Base-by-base conservation (phyloP, 1,284 basidiomycete species). In the Rhizopogon hawkerae region DNA sequence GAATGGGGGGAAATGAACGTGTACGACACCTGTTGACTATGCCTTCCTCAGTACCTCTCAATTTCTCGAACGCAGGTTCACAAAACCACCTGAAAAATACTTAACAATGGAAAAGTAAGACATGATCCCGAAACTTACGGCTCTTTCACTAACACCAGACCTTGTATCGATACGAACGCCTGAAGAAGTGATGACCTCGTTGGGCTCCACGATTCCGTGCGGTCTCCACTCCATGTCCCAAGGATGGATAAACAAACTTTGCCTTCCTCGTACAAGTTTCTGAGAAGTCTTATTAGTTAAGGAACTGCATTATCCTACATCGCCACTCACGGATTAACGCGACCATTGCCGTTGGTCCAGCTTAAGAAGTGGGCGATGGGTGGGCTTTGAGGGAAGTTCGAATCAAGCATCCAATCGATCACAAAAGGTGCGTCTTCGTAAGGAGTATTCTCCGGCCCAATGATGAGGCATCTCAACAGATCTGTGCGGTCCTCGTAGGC, bases 401-500 rank as follows among this genome's bases (percentile, higher is more conserved):
- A 85, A 60, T 90, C 85, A 24, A 95, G 75, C 76, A 86, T 85
- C 79, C 94, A 92, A 68, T 97, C 93, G 52, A 96, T 93, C 26
- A 96, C 83, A 65, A 96, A 94, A 0, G 93, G 92, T 16, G 91
- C 91, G 65, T 95, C 85, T 64, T 91, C 82, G 59, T 93, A 94
- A 13, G 93, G 93, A 6, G 93, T 97, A 53, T 93, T 93, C 59
- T 89, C 83, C 51, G 92, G 91, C 9, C 93, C 93, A 56, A 97
- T 85, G 57, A 96, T 96, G 49, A 97, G 73, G 57, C 81, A 89
- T 33, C 93, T 79, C 52, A 96, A 67, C 23, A 97, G 76, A 69
- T 97, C 93, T 35, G 81, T 75, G 18, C 93, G 80, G 62, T 95
- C 88, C 65, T 89, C 86, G 55, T 79, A 89, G 35, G 80, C 80